Conservation (phyloP, 2,329 filamentous ascomycete species). For the Fonsecaea erecta region DNA sequence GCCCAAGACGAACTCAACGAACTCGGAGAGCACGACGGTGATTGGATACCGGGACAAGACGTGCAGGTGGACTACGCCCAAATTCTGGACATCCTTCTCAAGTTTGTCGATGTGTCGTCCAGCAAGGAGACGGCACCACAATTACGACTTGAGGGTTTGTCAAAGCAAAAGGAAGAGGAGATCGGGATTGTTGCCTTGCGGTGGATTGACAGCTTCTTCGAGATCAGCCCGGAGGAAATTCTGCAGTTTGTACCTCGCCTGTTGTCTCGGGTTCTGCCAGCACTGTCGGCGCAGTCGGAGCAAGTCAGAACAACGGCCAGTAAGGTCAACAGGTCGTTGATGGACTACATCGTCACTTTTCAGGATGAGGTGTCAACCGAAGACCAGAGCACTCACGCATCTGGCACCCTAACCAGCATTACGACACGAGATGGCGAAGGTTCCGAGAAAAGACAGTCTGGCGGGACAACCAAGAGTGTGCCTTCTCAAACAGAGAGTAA, state of each 20-base stretch:
- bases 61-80: constrained; percentile 91
- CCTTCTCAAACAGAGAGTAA: constrained; percentile 12
- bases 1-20: constrained; percentile 64
- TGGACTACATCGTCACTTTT: constrained; percentile 91
- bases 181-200: constrained; percentile 86
- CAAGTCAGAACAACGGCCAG: constrained; percentile 85
- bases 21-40: constrained; percentile 72
- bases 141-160: constrained; percentile 38
- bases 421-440: constrained; percentile 36
- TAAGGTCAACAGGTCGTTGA: constrained; percentile 85
- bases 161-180: constrained; percentile 71
- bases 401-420: constrained; percentile 50
- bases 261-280: constrained; percentile 86
- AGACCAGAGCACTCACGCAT: constrained; percentile 43
- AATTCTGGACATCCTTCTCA: constrained; percentile 88
- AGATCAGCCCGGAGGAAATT: constrained; percentile 96
- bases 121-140: constrained; percentile 32
- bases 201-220: constrained; percentile 96
- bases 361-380: constrained; percentile 60
- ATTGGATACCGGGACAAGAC: constrained; percentile 97
- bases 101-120: constrained; percentile 69
- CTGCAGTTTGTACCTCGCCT: constrained; percentile 92
- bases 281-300: constrained; percentile 90
- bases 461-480: constrained; percentile 46
- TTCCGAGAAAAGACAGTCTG: constrained; percentile 37